phyloP scores from a whole-genome alignment of 495 filamentous ascomycete species.

The Choiromyces venosus region DNA sequence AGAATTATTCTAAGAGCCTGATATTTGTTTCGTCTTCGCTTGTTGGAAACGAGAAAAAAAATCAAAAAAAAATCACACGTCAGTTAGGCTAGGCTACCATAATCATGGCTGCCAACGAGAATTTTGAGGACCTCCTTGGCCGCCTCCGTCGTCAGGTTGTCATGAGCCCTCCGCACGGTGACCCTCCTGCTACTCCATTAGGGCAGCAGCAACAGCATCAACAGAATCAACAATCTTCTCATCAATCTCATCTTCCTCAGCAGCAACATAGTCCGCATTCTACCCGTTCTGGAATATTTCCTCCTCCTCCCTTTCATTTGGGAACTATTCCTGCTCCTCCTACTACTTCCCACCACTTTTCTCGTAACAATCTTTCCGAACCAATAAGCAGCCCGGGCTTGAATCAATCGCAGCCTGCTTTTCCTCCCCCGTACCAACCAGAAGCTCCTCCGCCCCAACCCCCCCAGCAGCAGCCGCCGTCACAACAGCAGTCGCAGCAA shows the following conservation, averaged over 20 bases:
- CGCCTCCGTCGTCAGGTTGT: constrained; percentile 37
- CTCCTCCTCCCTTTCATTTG: constrained; percentile 37
- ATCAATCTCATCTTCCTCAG: constrained; percentile 29
- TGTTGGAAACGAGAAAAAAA: neutral
- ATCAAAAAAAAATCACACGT: neutral
- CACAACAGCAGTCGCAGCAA: constrained; percentile 19
- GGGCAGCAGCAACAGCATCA: constrained; percentile 29
- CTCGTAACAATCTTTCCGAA: constrained; percentile 20
- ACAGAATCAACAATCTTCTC: constrained; percentile 24
- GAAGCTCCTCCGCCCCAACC: constrained; percentile 9
- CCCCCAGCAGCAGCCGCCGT: constrained; percentile 21
- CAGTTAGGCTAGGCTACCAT: neutral
- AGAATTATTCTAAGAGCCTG: neutral
- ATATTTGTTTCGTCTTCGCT: neutral
- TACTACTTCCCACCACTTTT: constrained; percentile 39
- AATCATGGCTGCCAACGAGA: constrained; percentile 31
- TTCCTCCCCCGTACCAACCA: constrained; percentile 31
- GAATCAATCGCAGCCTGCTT: constrained; percentile 29
- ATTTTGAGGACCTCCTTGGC: constrained; percentile 37
- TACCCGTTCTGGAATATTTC: constrained; percentile 21
- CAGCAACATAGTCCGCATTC: constrained; percentile 20
- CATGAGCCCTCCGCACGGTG: constrained; percentile 38
- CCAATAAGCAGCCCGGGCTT: constrained; percentile 14
- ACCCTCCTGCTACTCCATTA: constrained; percentile 16
- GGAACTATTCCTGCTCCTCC: constrained; percentile 40